These are phyloP conservation scores for Alternaria sp. DNA, from an alignment of 2,329 filamentous ascomycete species.

Conservation along the genomic window DNA sequence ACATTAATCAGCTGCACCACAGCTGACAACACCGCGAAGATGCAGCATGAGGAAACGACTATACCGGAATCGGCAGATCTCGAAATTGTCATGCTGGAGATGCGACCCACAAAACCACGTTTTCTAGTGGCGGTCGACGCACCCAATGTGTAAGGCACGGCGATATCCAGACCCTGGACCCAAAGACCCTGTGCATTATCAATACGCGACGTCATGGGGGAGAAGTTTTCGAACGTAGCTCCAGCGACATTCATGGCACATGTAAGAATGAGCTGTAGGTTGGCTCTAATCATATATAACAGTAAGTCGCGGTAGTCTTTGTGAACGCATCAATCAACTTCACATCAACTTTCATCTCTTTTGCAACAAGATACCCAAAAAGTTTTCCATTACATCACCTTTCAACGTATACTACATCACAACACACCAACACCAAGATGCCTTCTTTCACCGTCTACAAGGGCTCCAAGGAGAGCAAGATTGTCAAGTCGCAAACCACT, in stretches of 20 bases:
- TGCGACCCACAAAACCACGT: slow-evolving; percentile 5
- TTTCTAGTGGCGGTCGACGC: slow-evolving; percentile 21
- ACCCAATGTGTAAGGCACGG: slow-evolving; percentile 14
- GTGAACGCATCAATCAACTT: background rate
- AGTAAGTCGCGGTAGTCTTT: background rate
- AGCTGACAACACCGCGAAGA: background rate
- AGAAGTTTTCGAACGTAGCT: slow-evolving; percentile 18
- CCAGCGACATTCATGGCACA: slow-evolving; percentile 1
- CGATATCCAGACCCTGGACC: slow-evolving; percentile 17
- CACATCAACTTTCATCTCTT: background rate
- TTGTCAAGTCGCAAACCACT: slow-evolving; percentile 58
- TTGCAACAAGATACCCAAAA: background rate
- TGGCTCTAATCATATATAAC: slow-evolving; percentile 17
- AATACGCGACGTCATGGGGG: slow-evolving; percentile 29
- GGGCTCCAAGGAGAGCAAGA: slow-evolving; percentile 64
- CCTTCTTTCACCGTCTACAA: slow-evolving; percentile 68
- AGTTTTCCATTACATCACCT: background rate
- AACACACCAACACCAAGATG: slow-evolving; percentile 31
- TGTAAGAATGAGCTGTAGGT: background rate
- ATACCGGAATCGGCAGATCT: background rate
- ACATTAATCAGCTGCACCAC: background rate
- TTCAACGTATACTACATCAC: background rate
- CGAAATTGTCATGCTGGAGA: background rate
- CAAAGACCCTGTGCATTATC: slow-evolving; percentile 17
- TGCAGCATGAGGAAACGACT: background rate